phyloP scores from a whole-genome alignment of 306 rosid genomes.

The Luffa acutangula region DNA sequence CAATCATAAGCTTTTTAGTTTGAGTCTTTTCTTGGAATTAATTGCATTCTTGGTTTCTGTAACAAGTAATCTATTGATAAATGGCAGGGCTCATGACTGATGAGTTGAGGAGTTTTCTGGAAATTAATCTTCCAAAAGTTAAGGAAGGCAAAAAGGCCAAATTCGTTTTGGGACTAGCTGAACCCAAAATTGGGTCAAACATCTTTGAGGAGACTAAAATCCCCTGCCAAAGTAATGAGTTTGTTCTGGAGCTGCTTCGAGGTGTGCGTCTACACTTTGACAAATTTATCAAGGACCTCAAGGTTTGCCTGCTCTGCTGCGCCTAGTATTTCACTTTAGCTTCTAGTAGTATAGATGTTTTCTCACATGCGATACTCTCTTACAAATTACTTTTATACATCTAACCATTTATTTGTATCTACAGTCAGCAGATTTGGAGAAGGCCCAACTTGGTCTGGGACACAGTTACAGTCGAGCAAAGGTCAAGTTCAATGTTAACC shows the following conservation, averaged over 20 bases:
- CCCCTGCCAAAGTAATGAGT: constrained; percentile 86
- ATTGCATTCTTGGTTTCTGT: not conserved
- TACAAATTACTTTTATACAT: not conserved
- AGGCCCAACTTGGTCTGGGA: constrained; percentile 89
- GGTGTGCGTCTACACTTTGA: constrained; percentile 73
- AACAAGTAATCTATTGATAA: constrained; percentile 4
- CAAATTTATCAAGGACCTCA: constrained; percentile 55
- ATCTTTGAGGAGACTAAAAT: constrained; percentile 61
- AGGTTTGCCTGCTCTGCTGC: constrained; percentile 31
- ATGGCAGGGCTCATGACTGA: constrained; percentile 62
- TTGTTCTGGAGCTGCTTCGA: constrained; percentile 64
- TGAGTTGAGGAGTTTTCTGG: constrained; percentile 71
- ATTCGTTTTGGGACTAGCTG: constrained; percentile 67
- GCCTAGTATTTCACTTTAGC: not conserved
- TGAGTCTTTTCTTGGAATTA: not conserved
- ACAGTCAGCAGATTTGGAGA: constrained; percentile 77
- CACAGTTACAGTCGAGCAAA: constrained; percentile 98
- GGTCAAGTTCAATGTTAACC: constrained; percentile 90
- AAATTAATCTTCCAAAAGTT: constrained; percentile 67
- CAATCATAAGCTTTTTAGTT: not conserved
- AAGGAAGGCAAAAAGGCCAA: constrained; percentile 82
- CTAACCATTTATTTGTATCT: not conserved
- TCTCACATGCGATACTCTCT: not conserved
- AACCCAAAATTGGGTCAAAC: constrained; percentile 75
- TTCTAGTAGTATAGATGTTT: not conserved